Conservation (phyloP, 2,329 filamentous ascomycete species). For the Fusarium hostae region DNA sequence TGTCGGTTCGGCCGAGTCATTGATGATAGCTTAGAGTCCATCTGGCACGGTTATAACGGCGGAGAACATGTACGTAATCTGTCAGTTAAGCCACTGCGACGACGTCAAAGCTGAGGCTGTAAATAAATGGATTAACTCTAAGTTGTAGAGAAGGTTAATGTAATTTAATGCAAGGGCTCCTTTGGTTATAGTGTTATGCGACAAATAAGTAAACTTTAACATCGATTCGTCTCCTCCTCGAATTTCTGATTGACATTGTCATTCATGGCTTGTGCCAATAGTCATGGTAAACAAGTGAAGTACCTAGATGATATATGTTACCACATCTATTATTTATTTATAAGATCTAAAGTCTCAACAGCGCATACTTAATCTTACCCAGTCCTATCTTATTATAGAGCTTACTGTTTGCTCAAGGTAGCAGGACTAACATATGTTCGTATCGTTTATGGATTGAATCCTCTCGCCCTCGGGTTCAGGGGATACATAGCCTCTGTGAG, state of each 20-base stretch:
- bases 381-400: not conserved
- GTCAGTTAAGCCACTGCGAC: not conserved
- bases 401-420: not conserved
- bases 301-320: no score
- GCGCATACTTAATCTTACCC: not conserved
- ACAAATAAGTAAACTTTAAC: not conserved
- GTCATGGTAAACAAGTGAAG: not conserved
- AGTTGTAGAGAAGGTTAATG: not conserved
- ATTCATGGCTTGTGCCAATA: not conserved
- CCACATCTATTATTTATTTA: not conserved
- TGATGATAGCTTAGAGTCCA: not conserved
- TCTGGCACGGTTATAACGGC: not conserved
- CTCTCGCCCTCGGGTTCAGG: not conserved
- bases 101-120: conserved; percentile 5
- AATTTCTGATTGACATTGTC: not conserved
- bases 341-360: not conserved
- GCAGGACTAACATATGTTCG: not conserved
- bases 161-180: not conserved
- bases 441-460: not conserved
- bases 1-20: conserved; percentile 4
- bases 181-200: not conserved
- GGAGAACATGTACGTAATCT: not conserved
- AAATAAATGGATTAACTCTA: not conserved
- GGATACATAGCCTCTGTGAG: not conserved
- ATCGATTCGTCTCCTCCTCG: not conserved